Evolutionary conservation across 2,329 filamentous ascomycete species (phyloP), one percentile per base, ranked within the genome.

Genomic region (Talaromyces sp.): DNA sequence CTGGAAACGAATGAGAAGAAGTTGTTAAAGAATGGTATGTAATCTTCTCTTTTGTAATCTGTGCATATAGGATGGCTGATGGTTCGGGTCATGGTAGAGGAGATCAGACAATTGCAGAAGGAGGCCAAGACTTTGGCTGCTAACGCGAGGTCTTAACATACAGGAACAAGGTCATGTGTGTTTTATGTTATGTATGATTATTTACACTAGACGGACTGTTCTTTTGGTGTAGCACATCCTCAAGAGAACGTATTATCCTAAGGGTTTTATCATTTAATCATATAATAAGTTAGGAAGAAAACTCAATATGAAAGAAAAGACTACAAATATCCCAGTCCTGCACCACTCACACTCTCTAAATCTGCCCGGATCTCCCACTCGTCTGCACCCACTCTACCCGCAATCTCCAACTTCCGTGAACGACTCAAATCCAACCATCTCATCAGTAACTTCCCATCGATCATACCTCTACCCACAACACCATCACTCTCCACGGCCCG

Each of bases 361-460:
- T 95, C 90, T 1, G 82, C 85, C 70, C 88, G 82, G 67, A 93
- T 81, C 71, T 88, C 86, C 77, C 84, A 88, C 21, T 86, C 82
- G 65, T 85, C 83, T 0, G 80, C 84, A 11, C 92, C 93, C 2
- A 90, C 88, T 67, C 92, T 84, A 0, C 86, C 84, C 1, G 91
- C 84, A 52, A 93, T 86, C 76, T 96, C 92, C 6, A 81, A 83
- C 67, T 88, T 81, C 67, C 88, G 85, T 57, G 88, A 87, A 48
- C 87, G 88, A 5, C 89, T 84, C 66, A 96, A 75, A 76, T 95
- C 91, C 44, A 85, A 82, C 86, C 92, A 95, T 63, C 92, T 79
- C 64, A 84, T 82, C 65, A 96, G 74, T 44, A 96, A 71, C n/a
- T 82, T 83, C 0, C 92, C 92, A 72, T 97, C 93, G 3, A 97